Conservation (phyloP, 2,329 filamentous ascomycete genomes). For the Botrytis porri region DNA sequence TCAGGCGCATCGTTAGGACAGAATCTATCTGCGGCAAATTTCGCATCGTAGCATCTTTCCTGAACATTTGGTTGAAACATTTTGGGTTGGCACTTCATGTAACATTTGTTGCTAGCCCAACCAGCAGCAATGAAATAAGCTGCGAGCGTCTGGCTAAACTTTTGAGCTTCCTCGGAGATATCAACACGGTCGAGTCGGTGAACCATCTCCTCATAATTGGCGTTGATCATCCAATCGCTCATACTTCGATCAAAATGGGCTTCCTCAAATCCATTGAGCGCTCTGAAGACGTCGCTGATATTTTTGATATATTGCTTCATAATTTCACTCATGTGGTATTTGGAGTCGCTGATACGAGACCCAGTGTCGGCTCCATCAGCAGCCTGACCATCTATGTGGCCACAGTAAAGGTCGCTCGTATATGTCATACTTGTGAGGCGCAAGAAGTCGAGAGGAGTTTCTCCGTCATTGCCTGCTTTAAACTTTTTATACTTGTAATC, state of each 20-base stretch:
- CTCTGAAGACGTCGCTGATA: neutral
- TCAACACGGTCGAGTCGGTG: neutral
- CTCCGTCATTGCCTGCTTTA: neutral
- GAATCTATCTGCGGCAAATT: neutral
- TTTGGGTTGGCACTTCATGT: slow-evolving; percentile 12
- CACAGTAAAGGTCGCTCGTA: neutral
- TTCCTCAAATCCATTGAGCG: neutral
- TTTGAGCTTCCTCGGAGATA: neutral
- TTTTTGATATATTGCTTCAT: neutral
- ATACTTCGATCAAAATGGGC: neutral
- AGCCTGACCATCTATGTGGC: neutral
- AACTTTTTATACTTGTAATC: neutral
- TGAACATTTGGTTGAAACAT: neutral
- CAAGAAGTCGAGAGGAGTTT: neutral
- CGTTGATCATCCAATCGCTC: slow-evolving; percentile 7
- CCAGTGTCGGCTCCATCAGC: neutral
- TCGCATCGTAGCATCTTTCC: neutral
- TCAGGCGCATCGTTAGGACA: slow-evolving; percentile 1
- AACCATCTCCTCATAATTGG: neutral
- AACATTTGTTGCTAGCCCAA: slow-evolving; percentile 16
- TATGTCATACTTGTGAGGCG: neutral
- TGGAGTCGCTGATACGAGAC: neutral
- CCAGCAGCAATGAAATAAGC: slow-evolving; percentile 1
- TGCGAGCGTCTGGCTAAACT: neutral
- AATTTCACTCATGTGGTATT: neutral